These are phyloP conservation scores for Aspergillus persii DNA, from an alignment of 2,329 filamentous ascomycete species.

Conservation along the genomic window DNA sequence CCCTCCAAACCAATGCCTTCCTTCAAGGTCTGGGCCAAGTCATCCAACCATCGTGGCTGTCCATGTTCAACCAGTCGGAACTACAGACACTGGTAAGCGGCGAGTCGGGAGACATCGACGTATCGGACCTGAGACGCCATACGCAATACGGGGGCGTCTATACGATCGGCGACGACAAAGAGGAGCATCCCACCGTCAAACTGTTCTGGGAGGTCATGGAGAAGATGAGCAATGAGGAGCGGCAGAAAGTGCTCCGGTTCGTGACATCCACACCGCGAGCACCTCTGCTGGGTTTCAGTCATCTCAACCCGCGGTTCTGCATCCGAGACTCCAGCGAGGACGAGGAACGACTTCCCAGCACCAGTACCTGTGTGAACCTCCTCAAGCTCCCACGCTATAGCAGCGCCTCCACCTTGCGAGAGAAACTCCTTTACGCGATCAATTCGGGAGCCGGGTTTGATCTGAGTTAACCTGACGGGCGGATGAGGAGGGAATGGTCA, in stretches of 20 bases:
- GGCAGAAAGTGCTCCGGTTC: conserved; percentile 86
- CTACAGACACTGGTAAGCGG: conserved; percentile 91
- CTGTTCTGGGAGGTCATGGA: conserved; percentile 92
- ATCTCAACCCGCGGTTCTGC: conserved; percentile 80
- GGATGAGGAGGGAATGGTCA: neutral
- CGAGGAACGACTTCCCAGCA: conserved; percentile 77
- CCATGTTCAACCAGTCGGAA: conserved; percentile 97
- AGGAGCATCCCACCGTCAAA: conserved; percentile 80
- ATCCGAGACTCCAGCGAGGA: conserved; percentile 81
- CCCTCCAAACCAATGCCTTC: conserved; percentile 81
- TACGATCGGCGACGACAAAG: conserved; percentile 78
- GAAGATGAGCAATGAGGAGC: conserved; percentile 69
- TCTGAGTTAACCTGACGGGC: conserved; percentile 43
- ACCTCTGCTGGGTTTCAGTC: conserved; percentile 82
- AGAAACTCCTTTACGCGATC: conserved; percentile 86
- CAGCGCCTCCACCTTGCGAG: conserved; percentile 62
- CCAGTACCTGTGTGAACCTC: conserved; percentile 93
- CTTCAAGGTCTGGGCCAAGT: conserved; percentile 81
- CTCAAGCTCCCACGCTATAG: conserved; percentile 85
- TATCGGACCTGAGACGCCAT: conserved; percentile 79
- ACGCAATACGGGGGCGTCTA: conserved; percentile 89
- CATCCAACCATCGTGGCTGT: conserved; percentile 88
- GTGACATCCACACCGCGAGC: conserved; percentile 91
- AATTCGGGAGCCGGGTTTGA: conserved; percentile 92
- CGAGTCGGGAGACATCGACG: conserved; percentile 78